These are phyloP conservation scores for Pleurotus salmoneostramineus DNA, from an alignment of 768 basidiomycete species.

Conservation along the genomic window DNA sequence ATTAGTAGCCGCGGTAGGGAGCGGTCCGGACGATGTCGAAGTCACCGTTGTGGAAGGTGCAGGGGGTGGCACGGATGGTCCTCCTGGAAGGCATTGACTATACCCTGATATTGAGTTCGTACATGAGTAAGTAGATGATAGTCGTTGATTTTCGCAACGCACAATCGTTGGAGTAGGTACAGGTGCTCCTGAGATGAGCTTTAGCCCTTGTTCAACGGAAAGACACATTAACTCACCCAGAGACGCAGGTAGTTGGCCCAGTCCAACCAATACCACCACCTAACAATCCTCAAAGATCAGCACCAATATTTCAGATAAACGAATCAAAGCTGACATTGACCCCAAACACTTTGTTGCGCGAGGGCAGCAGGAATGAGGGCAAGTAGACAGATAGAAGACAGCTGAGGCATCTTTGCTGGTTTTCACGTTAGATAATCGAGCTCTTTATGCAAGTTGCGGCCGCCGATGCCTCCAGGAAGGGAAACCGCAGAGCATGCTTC, in stretches of 20 bases:
- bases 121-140: background rate
- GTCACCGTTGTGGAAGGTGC: background rate
- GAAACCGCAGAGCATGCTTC: too few relatives aligned
- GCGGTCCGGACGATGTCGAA: background rate
- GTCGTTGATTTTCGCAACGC: slow-evolving; percentile 6
- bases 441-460: too few relatives aligned
- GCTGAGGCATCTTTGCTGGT: background rate
- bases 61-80: background rate
- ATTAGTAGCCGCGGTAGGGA: slow-evolving; percentile 19
- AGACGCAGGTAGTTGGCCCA: slow-evolving; percentile 37
- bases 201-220: background rate
- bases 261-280: slow-evolving; percentile 27
- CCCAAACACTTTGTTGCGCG: background rate
- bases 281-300: background rate
- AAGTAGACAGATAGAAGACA: background rate
- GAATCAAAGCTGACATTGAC: background rate
- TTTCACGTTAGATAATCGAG: too few relatives aligned
- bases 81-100: slow-evolving; percentile 32
- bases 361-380: background rate
- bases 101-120: slow-evolving; percentile 26
- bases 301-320: background rate
- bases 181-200: slow-evolving; percentile 14
- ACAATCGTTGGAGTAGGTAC: slow-evolving; percentile 25
- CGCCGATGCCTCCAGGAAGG: too few relatives aligned
- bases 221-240: slow-evolving; percentile 24